These are phyloP conservation scores for Naumovozyma castellii DNA, from an alignment of 805 yeast species.

Conservation along the genomic window DNA sequence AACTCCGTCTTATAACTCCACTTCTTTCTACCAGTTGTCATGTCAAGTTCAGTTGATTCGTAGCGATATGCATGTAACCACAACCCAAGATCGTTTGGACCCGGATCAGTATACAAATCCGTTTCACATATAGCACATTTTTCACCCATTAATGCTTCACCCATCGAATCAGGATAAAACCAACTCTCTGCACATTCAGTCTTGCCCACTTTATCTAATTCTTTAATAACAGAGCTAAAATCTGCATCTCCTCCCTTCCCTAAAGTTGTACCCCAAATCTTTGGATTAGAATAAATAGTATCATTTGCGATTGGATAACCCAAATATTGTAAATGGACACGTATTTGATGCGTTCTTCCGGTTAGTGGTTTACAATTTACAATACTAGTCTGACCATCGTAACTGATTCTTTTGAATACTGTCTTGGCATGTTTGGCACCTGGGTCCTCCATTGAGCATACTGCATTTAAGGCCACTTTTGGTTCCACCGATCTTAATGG, in stretches of 20 bases:
- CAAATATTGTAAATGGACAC: constrained; percentile 80
- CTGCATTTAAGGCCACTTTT: constrained; percentile 54
- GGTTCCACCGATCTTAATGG: constrained; percentile 69
- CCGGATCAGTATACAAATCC: constrained; percentile 77
- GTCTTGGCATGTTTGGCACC: constrained; percentile 65
- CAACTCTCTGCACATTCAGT: constrained; percentile 59
- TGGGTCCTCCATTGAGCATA: constrained; percentile 26
- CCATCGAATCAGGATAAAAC: constrained; percentile 46
- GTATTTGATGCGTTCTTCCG: constrained; percentile 90
- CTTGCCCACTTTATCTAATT: constrained; percentile 61
- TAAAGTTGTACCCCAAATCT: constrained; percentile 70
- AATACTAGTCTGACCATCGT: constrained; percentile 50
- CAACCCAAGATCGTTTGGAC: constrained; percentile 72
- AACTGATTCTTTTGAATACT: constrained; percentile 52
- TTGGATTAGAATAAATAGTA: constrained; percentile 71
- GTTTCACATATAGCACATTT: constrained; percentile 57
- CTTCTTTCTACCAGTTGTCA: constrained; percentile 20
- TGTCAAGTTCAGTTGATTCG: constrained; percentile 38
- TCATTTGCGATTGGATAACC: constrained; percentile 90
- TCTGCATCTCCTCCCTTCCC: constrained; percentile 55
- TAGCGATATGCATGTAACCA: constrained; percentile 88
- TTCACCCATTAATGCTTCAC: constrained; percentile 57
- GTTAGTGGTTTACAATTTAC: constrained; percentile 80
- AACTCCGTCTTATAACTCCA: constrained; percentile 71
- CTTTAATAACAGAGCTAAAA: constrained; percentile 36